Evolutionary conservation across 345 rosid species (phyloP).

Genomic region (Linum lewisii): DNA sequence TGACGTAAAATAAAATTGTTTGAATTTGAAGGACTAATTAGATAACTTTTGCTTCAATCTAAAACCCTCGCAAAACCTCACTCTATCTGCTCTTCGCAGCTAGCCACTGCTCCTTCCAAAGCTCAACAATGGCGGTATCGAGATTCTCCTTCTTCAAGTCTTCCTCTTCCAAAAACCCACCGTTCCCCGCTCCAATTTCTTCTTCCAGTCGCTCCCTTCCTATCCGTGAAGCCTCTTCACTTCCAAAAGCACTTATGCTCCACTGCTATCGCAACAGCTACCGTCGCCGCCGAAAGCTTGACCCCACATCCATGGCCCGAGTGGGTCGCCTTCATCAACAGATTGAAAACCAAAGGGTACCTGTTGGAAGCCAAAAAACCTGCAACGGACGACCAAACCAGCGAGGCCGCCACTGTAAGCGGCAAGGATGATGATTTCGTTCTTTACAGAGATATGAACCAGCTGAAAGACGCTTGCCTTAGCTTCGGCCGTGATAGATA

Average conservation of each 20-base stretch:
- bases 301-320: slow-evolving; percentile 74
- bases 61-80: neutral
- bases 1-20: no score
- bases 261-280: slow-evolving; percentile 16
- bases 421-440: neutral
- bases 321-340: slow-evolving; percentile 70
- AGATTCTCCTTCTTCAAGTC: neutral
- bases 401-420: neutral
- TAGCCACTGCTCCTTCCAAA: neutral
- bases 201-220: slow-evolving; percentile 3
- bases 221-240: slow-evolving; percentile 1
- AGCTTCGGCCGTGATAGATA: slow-evolving; percentile 85
- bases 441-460: slow-evolving; percentile 44
- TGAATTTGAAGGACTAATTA: no score
- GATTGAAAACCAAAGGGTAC: slow-evolving; percentile 62
- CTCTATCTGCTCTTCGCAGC: neutral
- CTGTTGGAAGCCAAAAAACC: slow-evolving; percentile 19
- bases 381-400: slow-evolving; percentile 13
- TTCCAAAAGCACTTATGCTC: slow-evolving; percentile 16
- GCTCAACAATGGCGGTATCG: neutral
- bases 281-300: slow-evolving; percentile 8
- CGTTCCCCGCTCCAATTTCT: neutral
- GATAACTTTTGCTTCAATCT: no score
- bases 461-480: slow-evolving; percentile 65
- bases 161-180: neutral